Conservation (phyloP, 495 filamentous ascomycete genomes). For the Neurospora sp. region DNA sequence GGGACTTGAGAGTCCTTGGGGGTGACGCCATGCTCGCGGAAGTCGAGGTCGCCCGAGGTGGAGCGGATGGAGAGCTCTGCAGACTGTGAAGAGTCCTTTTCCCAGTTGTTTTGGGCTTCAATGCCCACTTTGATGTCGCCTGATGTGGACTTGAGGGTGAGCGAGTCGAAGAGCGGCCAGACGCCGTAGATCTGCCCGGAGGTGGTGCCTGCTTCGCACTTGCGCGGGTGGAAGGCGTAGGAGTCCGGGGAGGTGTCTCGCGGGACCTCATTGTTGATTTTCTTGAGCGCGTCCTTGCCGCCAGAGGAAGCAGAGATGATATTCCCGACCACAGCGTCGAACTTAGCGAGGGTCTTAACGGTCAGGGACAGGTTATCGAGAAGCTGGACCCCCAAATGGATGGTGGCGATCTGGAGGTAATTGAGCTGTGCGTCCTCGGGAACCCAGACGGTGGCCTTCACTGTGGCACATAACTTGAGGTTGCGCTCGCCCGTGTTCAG, state of each 20-base stretch:
- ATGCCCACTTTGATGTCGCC: constrained; percentile 29
- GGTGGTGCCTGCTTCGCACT: constrained; percentile 25
- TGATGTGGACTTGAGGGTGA: constrained; percentile 26
- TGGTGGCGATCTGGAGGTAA: constrained; percentile 14
- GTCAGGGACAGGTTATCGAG: constrained; percentile 28
- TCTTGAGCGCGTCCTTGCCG: neutral
- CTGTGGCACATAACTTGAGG: constrained; percentile 26
- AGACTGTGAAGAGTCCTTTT: too few relatives aligned
- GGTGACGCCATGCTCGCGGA: constrained; percentile 15
- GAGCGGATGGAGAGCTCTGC: too few relatives aligned
- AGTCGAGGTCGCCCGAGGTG: constrained; percentile 25
- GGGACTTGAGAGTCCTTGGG: too few relatives aligned
- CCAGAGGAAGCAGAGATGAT: constrained; percentile 16
- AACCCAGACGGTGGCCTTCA: constrained; percentile 33
- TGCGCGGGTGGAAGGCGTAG: constrained; percentile 24
- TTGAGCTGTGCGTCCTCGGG: constrained; percentile 22
- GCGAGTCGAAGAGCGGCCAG: constrained; percentile 35
- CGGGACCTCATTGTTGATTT: constrained; percentile 2
- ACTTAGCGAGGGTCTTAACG: constrained; percentile 12
- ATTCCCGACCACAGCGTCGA: constrained; percentile 19
- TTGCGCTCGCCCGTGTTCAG: constrained; percentile 14
- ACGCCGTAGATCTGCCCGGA: constrained; percentile 27
- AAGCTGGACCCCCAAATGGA: constrained; percentile 30
- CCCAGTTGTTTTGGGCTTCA: constrained; percentile 20
- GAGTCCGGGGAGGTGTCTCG: constrained; percentile 15